phyloP scores from a whole-genome alignment of 768 basidiomycete species.

The Auricularia cornea region DNA sequence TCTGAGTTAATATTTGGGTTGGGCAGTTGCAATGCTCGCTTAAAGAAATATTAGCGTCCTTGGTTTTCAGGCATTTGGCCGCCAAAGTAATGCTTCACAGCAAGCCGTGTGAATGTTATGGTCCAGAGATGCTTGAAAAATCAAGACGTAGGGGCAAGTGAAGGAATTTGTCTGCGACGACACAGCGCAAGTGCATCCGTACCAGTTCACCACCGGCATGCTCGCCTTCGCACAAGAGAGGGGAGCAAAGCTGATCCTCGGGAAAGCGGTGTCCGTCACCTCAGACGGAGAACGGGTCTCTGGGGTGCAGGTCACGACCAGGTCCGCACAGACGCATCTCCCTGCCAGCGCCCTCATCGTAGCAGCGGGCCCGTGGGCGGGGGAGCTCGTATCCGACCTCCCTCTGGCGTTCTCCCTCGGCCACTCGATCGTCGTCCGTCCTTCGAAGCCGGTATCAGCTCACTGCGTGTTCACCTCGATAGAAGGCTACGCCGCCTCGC shows the following conservation, averaged over 20 bases:
- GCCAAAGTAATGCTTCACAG: no score
- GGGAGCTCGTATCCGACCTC: conserved; percentile 46
- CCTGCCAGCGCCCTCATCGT: conserved; percentile 64
- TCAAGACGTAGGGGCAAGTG: no score
- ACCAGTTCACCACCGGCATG: conserved; percentile 68
- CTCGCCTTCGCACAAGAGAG: conserved; percentile 49
- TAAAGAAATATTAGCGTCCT: no score
- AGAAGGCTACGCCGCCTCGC: conserved; percentile 29
- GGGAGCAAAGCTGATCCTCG: conserved; percentile 42
- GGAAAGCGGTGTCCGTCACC: conserved; percentile 12
- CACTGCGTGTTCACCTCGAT: conserved; percentile 84
- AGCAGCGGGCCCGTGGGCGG: conserved; percentile 84
- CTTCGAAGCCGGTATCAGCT: conserved; percentile 44
- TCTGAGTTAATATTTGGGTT: no score
- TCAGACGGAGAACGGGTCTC: conserved; percentile 28
- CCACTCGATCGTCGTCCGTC: conserved; percentile 61
- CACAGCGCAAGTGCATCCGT: no score
- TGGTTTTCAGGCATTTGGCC: no score
- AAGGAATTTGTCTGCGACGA: no score
- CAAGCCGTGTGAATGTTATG: no score
- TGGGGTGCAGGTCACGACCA: conserved; percentile 36
- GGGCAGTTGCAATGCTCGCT: no score
- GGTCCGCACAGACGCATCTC: conserved; percentile 30
- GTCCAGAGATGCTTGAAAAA: no score
- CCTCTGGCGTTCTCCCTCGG: conserved; percentile 59